Conservation (phyloP, 208 protist genomes). For the Vickermania ingenoplastis region DNA sequence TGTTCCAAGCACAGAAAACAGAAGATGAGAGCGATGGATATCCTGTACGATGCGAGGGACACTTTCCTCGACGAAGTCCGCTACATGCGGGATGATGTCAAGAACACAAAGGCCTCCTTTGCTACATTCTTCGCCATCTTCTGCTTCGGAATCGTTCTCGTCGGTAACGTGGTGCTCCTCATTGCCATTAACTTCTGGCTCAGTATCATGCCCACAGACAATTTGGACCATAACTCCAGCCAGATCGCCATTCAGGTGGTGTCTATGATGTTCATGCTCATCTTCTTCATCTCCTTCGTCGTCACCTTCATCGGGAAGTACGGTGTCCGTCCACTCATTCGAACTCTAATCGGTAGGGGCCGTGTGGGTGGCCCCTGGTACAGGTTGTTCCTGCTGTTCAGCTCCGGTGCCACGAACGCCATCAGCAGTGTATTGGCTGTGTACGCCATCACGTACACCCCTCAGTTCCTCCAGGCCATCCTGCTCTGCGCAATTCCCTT, state of each 20-base stretch:
- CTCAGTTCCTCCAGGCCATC: constrained; percentile 42
- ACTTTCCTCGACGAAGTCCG: neutral
- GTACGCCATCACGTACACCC: neutral
- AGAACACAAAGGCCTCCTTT: neutral
- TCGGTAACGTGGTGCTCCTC: constrained; percentile 34
- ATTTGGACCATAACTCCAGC: neutral
- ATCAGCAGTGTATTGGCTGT: neutral
- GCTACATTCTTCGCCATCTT: constrained; percentile 1
- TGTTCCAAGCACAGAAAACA: no score
- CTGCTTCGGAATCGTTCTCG: constrained; percentile 3
- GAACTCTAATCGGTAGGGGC: constrained; percentile 27
- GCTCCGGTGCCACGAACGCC: neutral
- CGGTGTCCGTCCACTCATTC: constrained; percentile 31
- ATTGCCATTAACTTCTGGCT: constrained; percentile 73
- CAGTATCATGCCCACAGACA: neutral
- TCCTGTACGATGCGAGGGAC: no score
- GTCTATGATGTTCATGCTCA: constrained; percentile 20
- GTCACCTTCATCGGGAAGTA: constrained; percentile 10
- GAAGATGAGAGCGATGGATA: no score
- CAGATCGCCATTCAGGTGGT: constrained; percentile 33
- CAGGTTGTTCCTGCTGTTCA: neutral
- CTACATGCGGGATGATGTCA: neutral
- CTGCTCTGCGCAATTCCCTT: constrained; percentile 67
- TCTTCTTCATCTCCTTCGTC: neutral
- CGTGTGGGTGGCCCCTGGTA: neutral